These are phyloP conservation scores for Inosperma sp. DNA, from an alignment of 768 basidiomycete genomes.

Conservation along the genomic window DNA sequence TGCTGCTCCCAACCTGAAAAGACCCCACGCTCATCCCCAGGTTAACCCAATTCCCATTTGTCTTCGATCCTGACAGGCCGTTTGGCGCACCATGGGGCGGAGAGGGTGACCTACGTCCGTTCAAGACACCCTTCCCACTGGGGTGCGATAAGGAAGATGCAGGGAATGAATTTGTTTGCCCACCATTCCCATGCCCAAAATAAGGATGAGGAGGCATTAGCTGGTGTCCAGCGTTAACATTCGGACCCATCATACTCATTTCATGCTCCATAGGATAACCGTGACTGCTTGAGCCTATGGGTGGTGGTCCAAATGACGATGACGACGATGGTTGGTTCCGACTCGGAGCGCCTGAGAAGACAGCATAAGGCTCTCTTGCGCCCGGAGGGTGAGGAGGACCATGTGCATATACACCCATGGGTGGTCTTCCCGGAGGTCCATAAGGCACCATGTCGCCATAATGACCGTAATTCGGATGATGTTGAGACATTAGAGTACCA, in stretches of 20 bases:
- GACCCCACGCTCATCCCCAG: constrained; percentile 21
- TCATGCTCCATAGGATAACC: constrained; percentile 26
- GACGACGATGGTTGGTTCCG: not conserved
- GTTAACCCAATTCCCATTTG: constrained; percentile 34
- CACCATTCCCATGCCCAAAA: constrained; percentile 28
- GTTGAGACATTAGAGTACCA: not conserved
- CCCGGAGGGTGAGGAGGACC: constrained; percentile 2
- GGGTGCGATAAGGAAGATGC: constrained; percentile 15
- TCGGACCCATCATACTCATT: constrained; percentile 18
- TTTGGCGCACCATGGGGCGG: constrained; percentile 30
- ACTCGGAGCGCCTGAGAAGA: not conserved
- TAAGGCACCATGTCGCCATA: not conserved
- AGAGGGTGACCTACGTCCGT: constrained; percentile 35
- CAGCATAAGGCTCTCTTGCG: not conserved
- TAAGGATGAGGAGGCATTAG: constrained; percentile 31
- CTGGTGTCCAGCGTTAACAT: constrained; percentile 26
- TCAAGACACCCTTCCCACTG: constrained; percentile 16
- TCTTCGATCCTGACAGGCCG: constrained; percentile 25
- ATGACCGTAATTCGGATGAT: not conserved
- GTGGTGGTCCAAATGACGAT: not conserved
- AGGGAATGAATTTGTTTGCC: constrained; percentile 13
- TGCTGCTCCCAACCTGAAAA: constrained; percentile 8
- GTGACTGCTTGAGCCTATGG: not conserved
- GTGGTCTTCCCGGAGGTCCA: not conserved
- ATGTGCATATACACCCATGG: not conserved